Conservation (phyloP, 78 protist genomes). For the Blattamonas nauphoetae region DNA sequence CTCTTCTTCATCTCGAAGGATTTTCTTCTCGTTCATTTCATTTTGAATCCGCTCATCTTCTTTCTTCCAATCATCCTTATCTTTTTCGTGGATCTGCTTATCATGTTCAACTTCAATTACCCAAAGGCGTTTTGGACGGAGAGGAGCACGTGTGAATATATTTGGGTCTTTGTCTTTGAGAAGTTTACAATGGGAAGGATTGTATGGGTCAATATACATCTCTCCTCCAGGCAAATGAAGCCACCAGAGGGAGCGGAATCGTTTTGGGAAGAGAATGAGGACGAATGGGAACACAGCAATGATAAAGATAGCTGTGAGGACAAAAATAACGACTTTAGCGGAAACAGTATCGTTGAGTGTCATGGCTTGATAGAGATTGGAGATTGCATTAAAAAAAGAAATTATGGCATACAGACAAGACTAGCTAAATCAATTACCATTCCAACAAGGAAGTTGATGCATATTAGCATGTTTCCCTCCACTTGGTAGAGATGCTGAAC, state of each 20-base stretch:
- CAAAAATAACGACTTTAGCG: background rate
- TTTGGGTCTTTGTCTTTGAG: background rate
- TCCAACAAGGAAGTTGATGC: background rate
- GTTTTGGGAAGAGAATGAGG: background rate
- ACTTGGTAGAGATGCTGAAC: background rate
- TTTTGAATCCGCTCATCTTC: background rate
- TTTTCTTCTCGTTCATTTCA: background rate
- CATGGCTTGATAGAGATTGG: background rate
- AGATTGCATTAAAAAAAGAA: too few relatives aligned
- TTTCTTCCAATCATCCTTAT: too few relatives aligned
- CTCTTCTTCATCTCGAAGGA: background rate
- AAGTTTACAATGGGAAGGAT: background rate
- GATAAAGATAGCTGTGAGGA: background rate
- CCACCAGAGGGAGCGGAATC: background rate
- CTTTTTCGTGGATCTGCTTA: too few relatives aligned
- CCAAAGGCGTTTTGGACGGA: background rate
- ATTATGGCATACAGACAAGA: too few relatives aligned
- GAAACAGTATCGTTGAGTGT: background rate
- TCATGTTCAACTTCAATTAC: background rate
- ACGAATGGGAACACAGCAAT: background rate
- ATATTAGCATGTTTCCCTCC: background rate
- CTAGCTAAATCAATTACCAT: too few relatives aligned
- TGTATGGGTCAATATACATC: background rate
- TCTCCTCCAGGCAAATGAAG: background rate
- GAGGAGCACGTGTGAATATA: background rate